A percentile compares a stretch with the other conserved stretches of the same genome.
Conservation (phyloP, 2,329 filamentous ascomycete species). For the Allantophomopsis cytisporea region DNA sequence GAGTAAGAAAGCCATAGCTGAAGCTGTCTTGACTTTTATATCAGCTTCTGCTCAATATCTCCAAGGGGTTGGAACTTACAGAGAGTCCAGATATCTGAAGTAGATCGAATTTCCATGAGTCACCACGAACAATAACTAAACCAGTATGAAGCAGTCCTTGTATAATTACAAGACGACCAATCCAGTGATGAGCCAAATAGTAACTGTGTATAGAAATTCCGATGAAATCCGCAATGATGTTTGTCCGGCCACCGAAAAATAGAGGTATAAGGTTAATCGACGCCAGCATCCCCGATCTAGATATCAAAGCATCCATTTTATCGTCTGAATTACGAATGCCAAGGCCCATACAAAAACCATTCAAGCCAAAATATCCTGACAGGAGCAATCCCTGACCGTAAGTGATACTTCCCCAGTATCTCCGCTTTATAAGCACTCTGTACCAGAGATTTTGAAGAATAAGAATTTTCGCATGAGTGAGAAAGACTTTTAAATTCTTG, state of each 20-base stretch:
- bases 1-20: background rate
- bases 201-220: conserved; percentile 6
- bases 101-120: background rate
- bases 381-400: background rate
- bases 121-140: conserved; percentile 1
- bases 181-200: conserved; percentile 8
- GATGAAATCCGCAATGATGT: conserved; percentile 3
- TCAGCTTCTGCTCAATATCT: too few species aligned
- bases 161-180: conserved; percentile 6
- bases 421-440: conserved; percentile 39
- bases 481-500: too few species aligned
- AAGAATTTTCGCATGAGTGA: too few species aligned
- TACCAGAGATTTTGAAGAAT: conserved; percentile 16
- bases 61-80: too few species aligned
- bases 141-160: conserved; percentile 5
- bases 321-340: conserved; percentile 1
- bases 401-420: conserved; percentile 24
- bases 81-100: too few species aligned
- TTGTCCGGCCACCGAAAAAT: conserved; percentile 7
- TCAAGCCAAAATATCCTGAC: conserved; percentile 2
- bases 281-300: conserved; percentile 5
- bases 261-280: conserved; percentile 9
- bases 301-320: too few species aligned
- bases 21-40: background rate
- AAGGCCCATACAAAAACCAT: conserved; percentile 5